Evolutionary conservation across 495 filamentous ascomycete genomes (phyloP).

Genomic region (Aspergillus wentii): DNA sequence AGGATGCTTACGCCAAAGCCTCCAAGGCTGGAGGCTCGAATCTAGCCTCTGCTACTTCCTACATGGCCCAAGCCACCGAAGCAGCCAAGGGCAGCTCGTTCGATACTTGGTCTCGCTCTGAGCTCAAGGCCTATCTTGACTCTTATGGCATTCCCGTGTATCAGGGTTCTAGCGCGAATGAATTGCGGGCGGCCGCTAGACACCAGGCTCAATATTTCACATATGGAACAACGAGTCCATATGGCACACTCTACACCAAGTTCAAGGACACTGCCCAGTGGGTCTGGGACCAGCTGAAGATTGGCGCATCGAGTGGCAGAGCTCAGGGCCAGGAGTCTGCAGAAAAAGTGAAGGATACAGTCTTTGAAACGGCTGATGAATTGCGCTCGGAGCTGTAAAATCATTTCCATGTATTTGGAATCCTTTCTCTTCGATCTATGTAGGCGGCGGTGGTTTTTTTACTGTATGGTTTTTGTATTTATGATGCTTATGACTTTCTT

Average conservation of each 20-base stretch:
- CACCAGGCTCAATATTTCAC: conserved; percentile 71
- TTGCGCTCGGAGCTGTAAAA: conserved; percentile 30
- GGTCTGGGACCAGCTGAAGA: conserved; percentile 53
- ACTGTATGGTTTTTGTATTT: not conserved
- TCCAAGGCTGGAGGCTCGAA: conserved; percentile 61
- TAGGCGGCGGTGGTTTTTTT: too few species aligned
- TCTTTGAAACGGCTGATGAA: conserved; percentile 19
- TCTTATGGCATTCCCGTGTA: conserved; percentile 72
- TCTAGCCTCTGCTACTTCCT: conserved; percentile 72
- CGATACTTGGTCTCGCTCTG: conserved; percentile 75
- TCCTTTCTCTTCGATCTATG: too few species aligned
- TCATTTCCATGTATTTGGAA: too few species aligned
- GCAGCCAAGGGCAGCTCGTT: conserved; percentile 65
- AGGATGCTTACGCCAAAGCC: conserved; percentile 64
- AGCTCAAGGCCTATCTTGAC: conserved; percentile 78
- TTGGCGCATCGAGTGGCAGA: conserved; percentile 60
- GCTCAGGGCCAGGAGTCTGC: conserved; percentile 51
- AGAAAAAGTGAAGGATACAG: conserved; percentile 36
- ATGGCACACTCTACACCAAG: conserved; percentile 60
- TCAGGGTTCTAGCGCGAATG: conserved; percentile 62
- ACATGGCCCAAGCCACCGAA: conserved; percentile 63
- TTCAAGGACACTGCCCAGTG: conserved; percentile 56
- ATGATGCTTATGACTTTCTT: too few species aligned
- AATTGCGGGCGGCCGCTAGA: conserved; percentile 62
- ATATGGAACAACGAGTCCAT: conserved; percentile 66